phyloP scores from a whole-genome alignment of 2,329 filamentous ascomycete genomes.

The Pezicula rhizophila region DNA sequence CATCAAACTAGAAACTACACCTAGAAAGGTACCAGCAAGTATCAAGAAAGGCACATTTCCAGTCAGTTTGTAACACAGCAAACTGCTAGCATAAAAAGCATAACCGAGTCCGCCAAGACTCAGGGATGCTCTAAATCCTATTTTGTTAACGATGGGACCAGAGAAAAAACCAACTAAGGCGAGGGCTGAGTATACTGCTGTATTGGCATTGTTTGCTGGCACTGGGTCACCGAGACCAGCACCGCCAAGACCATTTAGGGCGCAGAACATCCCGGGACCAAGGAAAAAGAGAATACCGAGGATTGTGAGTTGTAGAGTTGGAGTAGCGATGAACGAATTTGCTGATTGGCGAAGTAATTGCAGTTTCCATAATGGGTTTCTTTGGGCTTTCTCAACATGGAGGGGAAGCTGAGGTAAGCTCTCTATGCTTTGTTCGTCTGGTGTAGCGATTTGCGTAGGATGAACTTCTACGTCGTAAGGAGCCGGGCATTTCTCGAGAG shows the following conservation, averaged over 20 bases:
- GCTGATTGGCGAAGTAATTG: too few relatives aligned
- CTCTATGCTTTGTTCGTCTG: too few relatives aligned
- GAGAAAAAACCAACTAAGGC: conserved; percentile 59
- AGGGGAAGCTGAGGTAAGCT: too few relatives aligned
- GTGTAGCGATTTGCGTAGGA: too few relatives aligned
- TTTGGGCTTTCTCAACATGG: too few relatives aligned
- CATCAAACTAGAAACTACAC: conserved; percentile 68
- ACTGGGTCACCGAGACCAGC: conserved; percentile 47
- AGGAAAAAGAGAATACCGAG: conserved; percentile 63
- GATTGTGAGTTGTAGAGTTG: conserved; percentile 54
- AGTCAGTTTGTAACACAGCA: conserved; percentile 62
- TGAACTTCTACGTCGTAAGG: too few relatives aligned
- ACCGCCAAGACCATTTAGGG: conserved; percentile 57
- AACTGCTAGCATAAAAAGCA: conserved; percentile 63
- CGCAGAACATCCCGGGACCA: conserved; percentile 67
- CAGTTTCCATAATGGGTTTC: too few relatives aligned
- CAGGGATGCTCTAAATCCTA: conserved; percentile 62
- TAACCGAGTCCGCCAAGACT: conserved; percentile 70
- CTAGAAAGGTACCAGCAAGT: conserved; percentile 68
- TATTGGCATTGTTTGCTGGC: conserved; percentile 41
- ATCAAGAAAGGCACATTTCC: conserved; percentile 55
- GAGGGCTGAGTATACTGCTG: conserved; percentile 40
- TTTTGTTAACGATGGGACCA: conserved; percentile 66
- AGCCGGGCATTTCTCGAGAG: too few relatives aligned
- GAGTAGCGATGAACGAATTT: too few relatives aligned